Conservation (phyloP, 345 rosid species). For the Acer negundo region DNA sequence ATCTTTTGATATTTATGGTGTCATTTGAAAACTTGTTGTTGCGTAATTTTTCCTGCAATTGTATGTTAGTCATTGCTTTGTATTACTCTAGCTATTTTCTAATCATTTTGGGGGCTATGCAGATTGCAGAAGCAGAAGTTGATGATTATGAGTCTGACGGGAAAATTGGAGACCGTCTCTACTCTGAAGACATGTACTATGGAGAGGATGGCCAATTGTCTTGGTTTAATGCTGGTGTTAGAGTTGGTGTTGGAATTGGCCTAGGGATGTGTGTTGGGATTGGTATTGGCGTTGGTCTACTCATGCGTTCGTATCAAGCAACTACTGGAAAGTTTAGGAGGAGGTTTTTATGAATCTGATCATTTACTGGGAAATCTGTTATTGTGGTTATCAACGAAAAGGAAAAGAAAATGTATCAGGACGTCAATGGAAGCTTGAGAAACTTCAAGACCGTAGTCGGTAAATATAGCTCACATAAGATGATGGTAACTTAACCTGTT, state of each 20-base stretch:
- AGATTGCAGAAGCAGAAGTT: slow-evolving; percentile 52
- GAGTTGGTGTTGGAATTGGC: slow-evolving; percentile 97
- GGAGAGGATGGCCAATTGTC: slow-evolving; percentile 89
- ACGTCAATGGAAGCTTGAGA: slow-evolving; percentile 26
- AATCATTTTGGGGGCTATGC: slow-evolving; percentile 23
- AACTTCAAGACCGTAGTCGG: slow-evolving; percentile 20
- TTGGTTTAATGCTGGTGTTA: slow-evolving; percentile 93
- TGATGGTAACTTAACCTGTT: slow-evolving; percentile 11
- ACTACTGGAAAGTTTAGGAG: slow-evolving; percentile 93
- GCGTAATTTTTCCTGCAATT: background rate
- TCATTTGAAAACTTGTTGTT: background rate
- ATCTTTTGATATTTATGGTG: background rate
- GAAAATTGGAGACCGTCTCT: slow-evolving; percentile 51
- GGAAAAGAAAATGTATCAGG: slow-evolving; percentile 25
- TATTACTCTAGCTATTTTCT: background rate
- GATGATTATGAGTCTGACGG: slow-evolving; percentile 57
- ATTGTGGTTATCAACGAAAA: background rate
- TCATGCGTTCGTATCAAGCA: slow-evolving; percentile 92
- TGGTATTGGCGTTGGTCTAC: slow-evolving; percentile 92
- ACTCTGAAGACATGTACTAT: slow-evolving; percentile 61
- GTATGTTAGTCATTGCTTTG: background rate
- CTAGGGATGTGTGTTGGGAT: slow-evolving; percentile 91
- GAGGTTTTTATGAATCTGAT: slow-evolving; percentile 58
- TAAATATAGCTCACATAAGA: slow-evolving; percentile 5
- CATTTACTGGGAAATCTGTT: background rate